phyloP scores from a whole-genome alignment of 129 eudicot species.

The Ambrosia artemisiifolia region DNA sequence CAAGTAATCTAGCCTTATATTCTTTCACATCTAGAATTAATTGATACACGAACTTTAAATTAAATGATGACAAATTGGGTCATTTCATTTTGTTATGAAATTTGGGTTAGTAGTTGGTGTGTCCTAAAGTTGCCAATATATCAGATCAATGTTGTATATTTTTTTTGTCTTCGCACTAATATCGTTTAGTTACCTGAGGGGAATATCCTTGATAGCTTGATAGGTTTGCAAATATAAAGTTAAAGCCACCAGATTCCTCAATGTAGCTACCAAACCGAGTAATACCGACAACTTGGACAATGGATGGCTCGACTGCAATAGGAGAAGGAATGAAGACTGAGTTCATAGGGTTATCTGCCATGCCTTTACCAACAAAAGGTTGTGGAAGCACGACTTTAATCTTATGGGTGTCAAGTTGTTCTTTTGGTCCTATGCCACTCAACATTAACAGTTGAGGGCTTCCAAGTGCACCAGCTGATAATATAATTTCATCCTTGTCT shows the following conservation, averaged over 20 bases:
- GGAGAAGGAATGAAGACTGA: slow-evolving; percentile 61
- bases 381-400: slow-evolving; percentile 50
- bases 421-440: no score
- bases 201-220: slow-evolving; percentile 54
- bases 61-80: no score
- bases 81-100: no score
- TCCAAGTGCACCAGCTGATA: no score
- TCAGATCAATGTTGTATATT: no score
- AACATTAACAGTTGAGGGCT: no score
- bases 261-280: slow-evolving; percentile 63
- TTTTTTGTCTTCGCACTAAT: no score
- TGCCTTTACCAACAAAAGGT: slow-evolving; percentile 60
- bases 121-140: no score
- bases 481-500: slow-evolving; percentile 44
- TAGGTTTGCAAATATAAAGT: slow-evolving; percentile 16
- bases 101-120: no score
- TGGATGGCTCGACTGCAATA: slow-evolving; percentile 45
- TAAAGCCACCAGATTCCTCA: slow-evolving; percentile 52
- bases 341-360: slow-evolving; percentile 78
- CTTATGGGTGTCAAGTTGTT: slow-evolving; percentile 50
- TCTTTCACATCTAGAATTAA: no score
- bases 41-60: no score
- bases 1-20: no score
- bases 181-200: slow-evolving; percentile 75
- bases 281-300: slow-evolving; percentile 60